Evolutionary conservation across 1,284 basidiomycete genomes (phyloP), one percentile per base, ranked within the genome.

Genomic region (Cutaneotrichosporon dermatis): DNA sequence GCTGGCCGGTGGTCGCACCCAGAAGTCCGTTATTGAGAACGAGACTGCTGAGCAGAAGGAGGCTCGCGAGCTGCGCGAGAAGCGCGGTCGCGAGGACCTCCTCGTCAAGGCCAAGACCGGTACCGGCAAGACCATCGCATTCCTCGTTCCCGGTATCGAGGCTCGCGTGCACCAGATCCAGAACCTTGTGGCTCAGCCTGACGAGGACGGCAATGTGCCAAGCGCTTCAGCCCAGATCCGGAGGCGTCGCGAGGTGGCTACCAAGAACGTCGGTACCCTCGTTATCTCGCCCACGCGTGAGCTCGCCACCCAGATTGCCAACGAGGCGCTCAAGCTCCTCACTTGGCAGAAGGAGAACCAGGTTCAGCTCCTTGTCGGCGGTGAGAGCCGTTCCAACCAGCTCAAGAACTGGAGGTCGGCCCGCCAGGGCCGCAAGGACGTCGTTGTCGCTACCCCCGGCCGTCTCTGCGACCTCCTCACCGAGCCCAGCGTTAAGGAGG

Each of bases 231-330:
- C 15, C 25, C 42, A 34, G 15, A 41, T 36, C 13, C 16, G 34
- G 44, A 25, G 5, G 8, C 66, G 64, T n/a, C 73, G 78, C 12
- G 63, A 67, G 3, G 83, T 82, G 67, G 77, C 82, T 2, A 78
- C 79, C 16, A 68, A 76, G 9, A 79, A 82, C 34, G 86, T 86
- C 46, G 92, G 94, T 6, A 81, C 88, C 0, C 83, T 99, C 15
- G 84, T 99, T 72, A 86, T 99, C 73, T 92, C 88, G 41, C 95
- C 96, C 2, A 99, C 95, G 0, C 86, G 96, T 61, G 95, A 99
- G 74, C 82, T 96, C 54, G 95, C 95, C 1, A 88, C 88, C 1
- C 94, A 97, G 77, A 98, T 98, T 66, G 92, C 92, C 11, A 85
- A 84, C 42, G 92, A 97, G 75, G 90, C 91, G 1, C 71, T 83